These are phyloP conservation scores for Craspedostauros australis DNA, from an alignment of 108 stramenopile species.

Conservation along the genomic window DNA sequence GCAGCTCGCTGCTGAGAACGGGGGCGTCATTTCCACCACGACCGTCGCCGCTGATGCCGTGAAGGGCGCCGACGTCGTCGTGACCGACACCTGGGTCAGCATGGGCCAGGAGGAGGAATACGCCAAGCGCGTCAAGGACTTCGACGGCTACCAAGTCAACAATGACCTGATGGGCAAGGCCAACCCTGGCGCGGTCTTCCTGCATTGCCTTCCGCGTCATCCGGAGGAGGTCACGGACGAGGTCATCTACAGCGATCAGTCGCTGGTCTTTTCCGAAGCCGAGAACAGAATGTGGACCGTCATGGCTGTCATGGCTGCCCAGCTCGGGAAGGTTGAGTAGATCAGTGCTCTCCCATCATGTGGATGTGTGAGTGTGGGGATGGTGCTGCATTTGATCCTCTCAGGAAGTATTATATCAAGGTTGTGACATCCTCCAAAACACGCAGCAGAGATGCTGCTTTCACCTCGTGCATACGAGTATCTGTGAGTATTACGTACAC, in stretches of 20 bases:
- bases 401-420: not conserved
- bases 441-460: too few species aligned
- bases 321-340: conserved; percentile 58
- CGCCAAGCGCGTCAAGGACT: conserved; percentile 78
- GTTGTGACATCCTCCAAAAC: not conserved
- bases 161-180: conserved; percentile 80
- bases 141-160: conserved; percentile 93
- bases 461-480: too few species aligned
- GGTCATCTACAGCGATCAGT: conserved; percentile 88
- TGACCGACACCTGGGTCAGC: conserved; percentile 97
- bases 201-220: conserved; percentile 96
- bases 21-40: conserved; percentile 49
- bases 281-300: conserved; percentile 99
- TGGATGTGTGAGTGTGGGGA: too few species aligned
- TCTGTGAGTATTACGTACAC: too few species aligned
- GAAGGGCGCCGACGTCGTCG: conserved; percentile 85
- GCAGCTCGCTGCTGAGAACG: conserved; percentile 53
- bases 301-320: conserved; percentile 96
- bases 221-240: conserved; percentile 95
- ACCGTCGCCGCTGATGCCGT: conserved; percentile 84
- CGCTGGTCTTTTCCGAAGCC: conserved; percentile 91
- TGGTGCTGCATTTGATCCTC: not conserved
- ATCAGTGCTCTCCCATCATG: too few species aligned
- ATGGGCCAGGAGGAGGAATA: conserved; percentile 98
- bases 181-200: conserved; percentile 80